Conservation (phyloP, 2,329 filamentous ascomycete species). For the Colletotrichum kahawae region DNA sequence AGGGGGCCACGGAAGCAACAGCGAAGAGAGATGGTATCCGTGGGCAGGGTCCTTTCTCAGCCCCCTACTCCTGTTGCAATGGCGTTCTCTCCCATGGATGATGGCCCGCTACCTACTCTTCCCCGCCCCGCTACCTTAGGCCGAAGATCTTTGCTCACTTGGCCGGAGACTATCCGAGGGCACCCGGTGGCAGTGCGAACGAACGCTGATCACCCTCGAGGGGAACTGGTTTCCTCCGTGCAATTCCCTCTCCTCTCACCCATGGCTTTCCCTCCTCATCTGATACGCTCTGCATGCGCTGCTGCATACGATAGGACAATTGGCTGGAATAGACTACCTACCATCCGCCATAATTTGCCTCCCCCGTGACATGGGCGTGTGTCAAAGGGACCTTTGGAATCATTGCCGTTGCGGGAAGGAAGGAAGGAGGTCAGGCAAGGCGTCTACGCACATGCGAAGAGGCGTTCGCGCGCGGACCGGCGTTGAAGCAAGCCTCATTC, state of each 20-base stretch:
- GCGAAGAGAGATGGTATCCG: neutral
- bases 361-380: neutral
- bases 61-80: neutral
- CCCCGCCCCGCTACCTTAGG: slow-evolving; percentile 15
- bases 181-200: slow-evolving; percentile 1
- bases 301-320: slow-evolving; percentile 1
- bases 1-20: neutral
- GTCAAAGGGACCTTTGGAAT: slow-evolving; percentile 1
- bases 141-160: slow-evolving; percentile 11
- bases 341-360: neutral
- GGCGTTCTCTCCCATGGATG: neutral
- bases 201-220: neutral
- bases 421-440: neutral
- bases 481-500: neutral
- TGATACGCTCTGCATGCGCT: neutral
- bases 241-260: neutral
- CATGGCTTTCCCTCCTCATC: neutral
- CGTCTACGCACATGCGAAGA: neutral
- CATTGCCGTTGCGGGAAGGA: neutral
- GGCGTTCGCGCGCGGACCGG: neutral
- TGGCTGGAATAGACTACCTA: neutral
- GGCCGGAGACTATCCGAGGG: neutral
- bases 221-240: neutral
- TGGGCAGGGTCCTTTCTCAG: neutral
- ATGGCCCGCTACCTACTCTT: neutral